Conservation (phyloP, 2,329 filamentous ascomycete genomes). For the Xylariaceae sp. region DNA sequence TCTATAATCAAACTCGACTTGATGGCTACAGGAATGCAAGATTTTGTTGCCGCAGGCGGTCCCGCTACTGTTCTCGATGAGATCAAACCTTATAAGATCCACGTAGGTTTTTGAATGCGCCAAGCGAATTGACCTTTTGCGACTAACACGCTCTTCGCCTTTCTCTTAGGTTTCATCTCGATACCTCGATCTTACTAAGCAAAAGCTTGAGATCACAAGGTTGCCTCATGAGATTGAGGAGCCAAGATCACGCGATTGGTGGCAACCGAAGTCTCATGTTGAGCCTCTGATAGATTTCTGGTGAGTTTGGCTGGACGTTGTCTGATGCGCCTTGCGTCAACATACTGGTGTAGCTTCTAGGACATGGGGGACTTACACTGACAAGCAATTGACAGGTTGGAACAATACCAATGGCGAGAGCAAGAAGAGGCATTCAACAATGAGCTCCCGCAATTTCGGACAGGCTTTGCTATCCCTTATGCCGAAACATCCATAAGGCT, state of each 20-base stretch:
- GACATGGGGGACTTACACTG: neutral
- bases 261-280: constrained; percentile 57
- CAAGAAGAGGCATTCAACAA: constrained; percentile 57
- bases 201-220: constrained; percentile 64
- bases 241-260: constrained; percentile 48
- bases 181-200: constrained; percentile 63
- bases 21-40: constrained; percentile 27
- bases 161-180: constrained; percentile 55
- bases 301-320: constrained; percentile 42
- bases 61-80: constrained; percentile 36
- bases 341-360: neutral
- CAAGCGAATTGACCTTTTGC: constrained; percentile 6
- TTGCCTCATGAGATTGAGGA: constrained; percentile 56
- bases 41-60: constrained; percentile 24
- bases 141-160: constrained; percentile 25
- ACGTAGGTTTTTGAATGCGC: constrained; percentile 42
- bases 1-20: constrained; percentile 2
- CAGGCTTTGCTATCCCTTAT: constrained; percentile 42
- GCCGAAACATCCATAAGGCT: constrained; percentile 47
- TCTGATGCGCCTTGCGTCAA: neutral
- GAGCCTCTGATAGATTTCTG: constrained; percentile 65
- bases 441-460: constrained; percentile 61
- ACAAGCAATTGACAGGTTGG: constrained; percentile 47
- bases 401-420: constrained; percentile 61
- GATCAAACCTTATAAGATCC: constrained; percentile 53